phyloP scores from a whole-genome alignment of 345 rosid species.

The Barbarea vulgaris region DNA sequence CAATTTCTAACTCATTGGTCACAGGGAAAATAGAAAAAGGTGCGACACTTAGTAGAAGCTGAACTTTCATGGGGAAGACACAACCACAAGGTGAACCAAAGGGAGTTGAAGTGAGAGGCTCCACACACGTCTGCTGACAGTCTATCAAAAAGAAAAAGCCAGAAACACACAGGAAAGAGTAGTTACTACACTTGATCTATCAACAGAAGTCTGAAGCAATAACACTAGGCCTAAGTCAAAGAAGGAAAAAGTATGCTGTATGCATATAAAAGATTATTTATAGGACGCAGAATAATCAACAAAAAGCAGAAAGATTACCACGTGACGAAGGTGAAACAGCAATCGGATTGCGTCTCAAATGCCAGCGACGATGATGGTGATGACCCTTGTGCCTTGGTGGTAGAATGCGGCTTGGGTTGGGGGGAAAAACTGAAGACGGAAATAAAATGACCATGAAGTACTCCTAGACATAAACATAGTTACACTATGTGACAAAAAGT shows the following conservation, averaged over 20 bases:
- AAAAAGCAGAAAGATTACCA: slow-evolving; percentile 46
- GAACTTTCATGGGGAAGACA: slow-evolving; percentile 95
- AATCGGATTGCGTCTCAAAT: slow-evolving; percentile 49
- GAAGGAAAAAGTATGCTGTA: background rate
- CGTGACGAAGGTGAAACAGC: slow-evolving; percentile 74
- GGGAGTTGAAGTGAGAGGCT: slow-evolving; percentile 88
- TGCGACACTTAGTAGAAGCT: slow-evolving; percentile 79
- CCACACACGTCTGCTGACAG: slow-evolving; percentile 85
- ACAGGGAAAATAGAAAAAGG: slow-evolving; percentile 85
- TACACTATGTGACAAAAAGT: background rate
- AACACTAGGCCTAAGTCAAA: background rate
- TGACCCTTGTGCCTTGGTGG: slow-evolving; percentile 50
- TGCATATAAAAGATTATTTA: background rate
- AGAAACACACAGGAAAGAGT: slow-evolving; percentile 16
- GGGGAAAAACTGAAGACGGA: slow-evolving; percentile 45
- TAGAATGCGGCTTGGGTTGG: slow-evolving; percentile 48
- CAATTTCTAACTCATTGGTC: slow-evolving; percentile 88
- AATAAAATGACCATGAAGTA: slow-evolving; percentile 25
- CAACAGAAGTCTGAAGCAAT: background rate
- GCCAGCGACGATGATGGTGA: slow-evolving; percentile 60
- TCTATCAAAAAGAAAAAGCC: slow-evolving; percentile 51
- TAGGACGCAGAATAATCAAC: background rate
- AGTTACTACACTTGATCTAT: slow-evolving; percentile 7
- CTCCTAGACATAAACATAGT: slow-evolving; percentile 26
- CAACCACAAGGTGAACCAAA: slow-evolving; percentile 98